Percentiles rank a stretch among this genome's conserved stretches.
Evolutionary conservation across 306 rosid species (phyloP).

Genomic region (Rosa persica): DNA sequence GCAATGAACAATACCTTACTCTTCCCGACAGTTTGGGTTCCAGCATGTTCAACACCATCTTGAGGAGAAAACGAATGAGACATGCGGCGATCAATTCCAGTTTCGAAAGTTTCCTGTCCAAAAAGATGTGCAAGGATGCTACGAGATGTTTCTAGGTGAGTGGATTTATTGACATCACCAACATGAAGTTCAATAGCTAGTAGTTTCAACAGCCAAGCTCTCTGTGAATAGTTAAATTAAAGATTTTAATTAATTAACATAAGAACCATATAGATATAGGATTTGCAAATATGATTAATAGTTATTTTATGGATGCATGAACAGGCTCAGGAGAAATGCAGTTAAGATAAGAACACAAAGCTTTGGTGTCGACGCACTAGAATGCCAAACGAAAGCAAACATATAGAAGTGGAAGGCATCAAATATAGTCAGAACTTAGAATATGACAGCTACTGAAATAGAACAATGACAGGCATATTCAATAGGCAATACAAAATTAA

Average conservation of each 20-base stretch:
- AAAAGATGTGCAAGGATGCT: constrained; percentile 72
- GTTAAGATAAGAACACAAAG: not conserved
- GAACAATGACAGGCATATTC: not conserved
- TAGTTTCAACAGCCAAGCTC: constrained; percentile 90
- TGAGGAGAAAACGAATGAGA: constrained; percentile 36
- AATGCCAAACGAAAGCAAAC: not conserved
- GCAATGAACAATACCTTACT: constrained; percentile 61
- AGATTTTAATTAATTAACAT: not conserved
- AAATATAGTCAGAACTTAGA: not conserved
- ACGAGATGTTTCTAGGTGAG: constrained; percentile 68
- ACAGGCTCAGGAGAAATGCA: not conserved
- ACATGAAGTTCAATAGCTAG: constrained; percentile 85
- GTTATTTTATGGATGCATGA: not conserved
- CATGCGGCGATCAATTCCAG: constrained; percentile 39
- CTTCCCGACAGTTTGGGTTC: constrained; percentile 62
- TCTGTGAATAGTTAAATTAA: constrained; percentile 42
- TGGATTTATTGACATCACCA: constrained; percentile 66
- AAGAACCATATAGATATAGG: not conserved
- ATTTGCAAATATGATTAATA: not conserved
- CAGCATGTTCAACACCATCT: constrained; percentile 49
- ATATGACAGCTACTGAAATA: not conserved
- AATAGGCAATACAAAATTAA: not conserved
- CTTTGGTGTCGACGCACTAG: not conserved
- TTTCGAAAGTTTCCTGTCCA: constrained; percentile 54
- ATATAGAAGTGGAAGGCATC: not conserved